A percentile compares a stretch with the other conserved stretches of the same genome.
Conservation (phyloP, 352 stramenopile species). For the Halophytophthora polymorphica region DNA sequence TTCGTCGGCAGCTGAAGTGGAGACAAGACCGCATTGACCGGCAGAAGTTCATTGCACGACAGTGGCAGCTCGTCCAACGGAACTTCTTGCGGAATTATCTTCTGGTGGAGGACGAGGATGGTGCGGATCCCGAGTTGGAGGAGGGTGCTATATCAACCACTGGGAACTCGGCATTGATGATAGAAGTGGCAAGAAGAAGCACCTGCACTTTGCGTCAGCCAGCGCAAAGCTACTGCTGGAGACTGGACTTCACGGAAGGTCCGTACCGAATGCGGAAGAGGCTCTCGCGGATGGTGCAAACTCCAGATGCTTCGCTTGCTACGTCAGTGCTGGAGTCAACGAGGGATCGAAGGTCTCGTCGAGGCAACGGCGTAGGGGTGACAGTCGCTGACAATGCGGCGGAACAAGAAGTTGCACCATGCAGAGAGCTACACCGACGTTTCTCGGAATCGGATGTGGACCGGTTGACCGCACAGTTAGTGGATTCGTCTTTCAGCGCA, state of each 20-base stretch:
- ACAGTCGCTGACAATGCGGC: background rate
- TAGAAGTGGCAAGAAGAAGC: constrained; percentile 8
- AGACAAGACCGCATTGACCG: constrained; percentile 59
- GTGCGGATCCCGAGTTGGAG: background rate
- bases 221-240: constrained; percentile 15
- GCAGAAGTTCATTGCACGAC: constrained; percentile 56
- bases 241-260: constrained; percentile 67
- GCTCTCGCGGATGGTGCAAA: constrained; percentile 19
- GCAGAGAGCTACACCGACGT: constrained; percentile 7
- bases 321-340: constrained; percentile 15
- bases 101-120: background rate
- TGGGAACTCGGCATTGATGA: constrained; percentile 11
- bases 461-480: background rate
- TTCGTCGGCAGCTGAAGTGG: constrained; percentile 61
- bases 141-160: background rate
- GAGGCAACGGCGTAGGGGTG: background rate
- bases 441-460: constrained; percentile 24
- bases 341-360: constrained; percentile 2
- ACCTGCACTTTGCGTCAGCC: constrained; percentile 6
- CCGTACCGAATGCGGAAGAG: constrained; percentile 66
- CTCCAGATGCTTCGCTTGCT: background rate
- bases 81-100: constrained; percentile 17
- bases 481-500: background rate
- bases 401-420: background rate
- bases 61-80: constrained; percentile 43